phyloP scores from a whole-genome alignment of 139 green algal species.

The Chlorokybus atmophyticus region DNA sequence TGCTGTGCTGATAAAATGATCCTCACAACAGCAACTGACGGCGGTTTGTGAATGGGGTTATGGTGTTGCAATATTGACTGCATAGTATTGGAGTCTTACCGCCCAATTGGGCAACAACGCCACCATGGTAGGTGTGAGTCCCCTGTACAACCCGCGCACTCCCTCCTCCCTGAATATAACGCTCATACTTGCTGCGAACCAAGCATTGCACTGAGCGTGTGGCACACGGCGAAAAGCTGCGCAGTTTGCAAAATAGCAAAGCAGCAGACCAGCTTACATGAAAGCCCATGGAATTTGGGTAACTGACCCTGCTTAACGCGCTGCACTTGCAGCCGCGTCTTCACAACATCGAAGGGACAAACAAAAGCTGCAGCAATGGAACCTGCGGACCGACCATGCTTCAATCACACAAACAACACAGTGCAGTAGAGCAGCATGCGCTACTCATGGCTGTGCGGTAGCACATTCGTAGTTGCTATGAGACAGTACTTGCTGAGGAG shows the following conservation, averaged over 20 bases:
- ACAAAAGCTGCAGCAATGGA: conserved; percentile 73
- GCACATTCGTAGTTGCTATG: not conserved
- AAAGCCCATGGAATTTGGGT: no score
- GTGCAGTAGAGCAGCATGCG: not conserved
- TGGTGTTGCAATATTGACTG: no score
- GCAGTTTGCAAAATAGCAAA: no score
- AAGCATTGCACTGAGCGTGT: no score
- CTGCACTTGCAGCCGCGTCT: conserved; percentile 90
- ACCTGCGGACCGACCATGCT: no score
- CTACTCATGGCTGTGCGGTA: not conserved
- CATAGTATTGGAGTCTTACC: no score
- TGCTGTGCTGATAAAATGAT: no score
- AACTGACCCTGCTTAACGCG: no score
- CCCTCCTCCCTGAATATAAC: conserved; percentile 72
- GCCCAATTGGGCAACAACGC: conserved; percentile 96
- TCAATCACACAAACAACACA: not conserved
- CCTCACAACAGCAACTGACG: no score
- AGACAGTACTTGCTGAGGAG: not conserved
- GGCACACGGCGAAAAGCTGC: no score
- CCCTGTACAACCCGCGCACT: conserved; percentile 68
- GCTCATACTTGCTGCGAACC: conserved; percentile 43
- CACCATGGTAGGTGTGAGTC: conserved; percentile 79
- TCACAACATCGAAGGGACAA: conserved; percentile 92
- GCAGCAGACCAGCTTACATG: no score
- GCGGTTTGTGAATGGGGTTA: no score